phyloP scores from a whole-genome alignment of 192 early-diverging fungal genomes.

The Linnemannia exigua region DNA sequence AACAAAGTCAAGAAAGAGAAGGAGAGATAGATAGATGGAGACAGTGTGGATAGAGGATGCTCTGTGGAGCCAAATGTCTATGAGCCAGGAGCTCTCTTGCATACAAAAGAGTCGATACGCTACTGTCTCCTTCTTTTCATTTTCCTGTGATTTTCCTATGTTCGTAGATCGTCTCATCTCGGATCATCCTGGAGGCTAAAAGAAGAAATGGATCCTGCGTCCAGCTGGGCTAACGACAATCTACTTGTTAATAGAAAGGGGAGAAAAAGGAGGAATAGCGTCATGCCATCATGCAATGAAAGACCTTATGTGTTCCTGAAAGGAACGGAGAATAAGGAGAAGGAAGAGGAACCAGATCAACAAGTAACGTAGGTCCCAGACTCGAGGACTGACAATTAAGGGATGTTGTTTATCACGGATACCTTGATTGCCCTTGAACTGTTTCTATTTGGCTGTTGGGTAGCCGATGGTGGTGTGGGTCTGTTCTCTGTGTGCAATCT shows the following conservation, averaged over 20 bases:
- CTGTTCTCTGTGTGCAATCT: too few species aligned
- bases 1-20: not conserved
- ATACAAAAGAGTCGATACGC: too few species aligned
- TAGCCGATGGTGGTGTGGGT: too few species aligned
- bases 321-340: not conserved
- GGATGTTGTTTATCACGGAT: too few species aligned
- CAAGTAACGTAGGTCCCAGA: not conserved
- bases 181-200: not conserved
- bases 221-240: not conserved
- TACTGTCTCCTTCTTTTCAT: not conserved
- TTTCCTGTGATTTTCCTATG: not conserved
- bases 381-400: too few species aligned
- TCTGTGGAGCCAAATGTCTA: not conserved
- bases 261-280: not conserved
- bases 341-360: not conserved
- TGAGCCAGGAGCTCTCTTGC: not conserved
- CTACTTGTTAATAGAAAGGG: not conserved
- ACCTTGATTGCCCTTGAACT: too few species aligned
- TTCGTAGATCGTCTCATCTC: not conserved
- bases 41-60: not conserved
- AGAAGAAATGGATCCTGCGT: not conserved
- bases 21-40: not conserved
- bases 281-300: too few species aligned
- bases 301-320: slow-evolving; percentile 8
- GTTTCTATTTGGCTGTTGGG: too few species aligned